A percentile compares a stretch with the other conserved stretches of the same genome.
Conservation (phyloP, 495 filamentous ascomycete genomes). For the Neurospora intermedia region DNA sequence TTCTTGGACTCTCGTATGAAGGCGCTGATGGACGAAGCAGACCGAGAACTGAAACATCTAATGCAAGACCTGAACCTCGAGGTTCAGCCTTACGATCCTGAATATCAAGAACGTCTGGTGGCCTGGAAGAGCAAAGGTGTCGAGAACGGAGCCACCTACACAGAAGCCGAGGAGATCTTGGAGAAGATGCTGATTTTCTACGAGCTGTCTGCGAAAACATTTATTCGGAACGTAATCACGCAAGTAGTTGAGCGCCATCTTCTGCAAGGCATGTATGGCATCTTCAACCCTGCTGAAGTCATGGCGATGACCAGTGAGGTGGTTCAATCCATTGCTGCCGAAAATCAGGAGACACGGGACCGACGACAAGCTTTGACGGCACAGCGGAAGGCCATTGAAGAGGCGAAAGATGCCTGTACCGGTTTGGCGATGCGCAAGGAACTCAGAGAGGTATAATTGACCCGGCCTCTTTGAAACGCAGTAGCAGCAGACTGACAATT, state of each 20-base stretch:
- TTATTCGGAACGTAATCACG: conserved; percentile 28
- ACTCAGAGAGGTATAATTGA: conserved; percentile 14
- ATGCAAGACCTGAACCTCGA: conserved; percentile 27
- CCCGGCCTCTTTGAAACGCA: background rate
- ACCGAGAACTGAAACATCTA: conserved; percentile 27
- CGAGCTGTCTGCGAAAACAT: conserved; percentile 28
- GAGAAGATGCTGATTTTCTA: conserved; percentile 37
- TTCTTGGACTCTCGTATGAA: conserved; percentile 29
- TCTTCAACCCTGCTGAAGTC: conserved; percentile 28
- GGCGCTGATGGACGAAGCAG: conserved; percentile 24
- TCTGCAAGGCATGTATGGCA: conserved; percentile 28
- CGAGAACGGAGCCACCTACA: conserved; percentile 18
- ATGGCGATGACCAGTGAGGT: conserved; percentile 18
- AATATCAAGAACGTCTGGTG: conserved; percentile 27
- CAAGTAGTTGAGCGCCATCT: conserved; percentile 31
- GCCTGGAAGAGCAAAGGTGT: conserved; percentile 19
- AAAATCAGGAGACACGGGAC: conserved; percentile 29
- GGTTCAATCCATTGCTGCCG: conserved; percentile 27
- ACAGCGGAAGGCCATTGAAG: conserved; percentile 29
- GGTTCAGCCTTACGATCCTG: conserved; percentile 31
- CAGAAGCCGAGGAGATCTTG: conserved; percentile 29
- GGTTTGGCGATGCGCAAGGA: conserved; percentile 32
- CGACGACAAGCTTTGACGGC: conserved; percentile 19
- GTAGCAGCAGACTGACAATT: background rate
- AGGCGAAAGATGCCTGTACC: conserved; percentile 28